phyloP scores from a whole-genome alignment of 2,329 filamentous ascomycete genomes.

The Fusarium scirpi region DNA sequence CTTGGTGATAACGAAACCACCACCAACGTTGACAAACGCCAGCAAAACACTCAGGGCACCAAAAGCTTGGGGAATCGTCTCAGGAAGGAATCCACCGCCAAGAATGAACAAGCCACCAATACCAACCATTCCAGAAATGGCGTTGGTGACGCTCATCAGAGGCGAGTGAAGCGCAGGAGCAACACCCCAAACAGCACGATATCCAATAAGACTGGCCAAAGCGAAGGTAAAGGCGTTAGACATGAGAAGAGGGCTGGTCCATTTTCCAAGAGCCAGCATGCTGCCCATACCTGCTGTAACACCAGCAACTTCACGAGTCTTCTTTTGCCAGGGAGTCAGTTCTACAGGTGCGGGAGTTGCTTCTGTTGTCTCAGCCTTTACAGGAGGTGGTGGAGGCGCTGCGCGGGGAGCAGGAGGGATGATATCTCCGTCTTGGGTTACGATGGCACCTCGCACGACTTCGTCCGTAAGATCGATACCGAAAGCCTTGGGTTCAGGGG shows the following conservation, averaged over 20 bases:
- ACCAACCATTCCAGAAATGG: constrained; percentile 92
- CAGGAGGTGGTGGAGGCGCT: constrained; percentile 65
- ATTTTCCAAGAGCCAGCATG: constrained; percentile 80
- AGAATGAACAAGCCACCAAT: constrained; percentile 90
- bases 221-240: constrained; percentile 86
- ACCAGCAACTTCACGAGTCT: constrained; percentile 77
- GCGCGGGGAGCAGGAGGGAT: constrained; percentile 81
- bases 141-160: constrained; percentile 93
- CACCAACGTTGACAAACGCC: constrained; percentile 89
- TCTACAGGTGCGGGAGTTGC: constrained; percentile 67
- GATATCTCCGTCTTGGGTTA: constrained; percentile 81
- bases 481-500: constrained; percentile 81
- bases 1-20: constrained; percentile 92
- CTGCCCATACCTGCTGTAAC: constrained; percentile 84
- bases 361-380: constrained; percentile 58
- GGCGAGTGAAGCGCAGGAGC: constrained; percentile 86
- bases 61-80: constrained; percentile 81
- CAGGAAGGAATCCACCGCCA: constrained; percentile 81
- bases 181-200: constrained; percentile 90
- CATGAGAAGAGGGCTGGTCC: constrained; percentile 89
- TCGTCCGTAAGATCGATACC: constrained; percentile 85
- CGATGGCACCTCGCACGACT: constrained; percentile 86
- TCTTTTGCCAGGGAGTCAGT: constrained; percentile 85
- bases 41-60: constrained; percentile 84
- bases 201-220: constrained; percentile 86